Evolutionary conservation across 202 grass and related monocot genomes (phyloP).

Genomic region (Bolboschoenoplectus hybrid): DNA sequence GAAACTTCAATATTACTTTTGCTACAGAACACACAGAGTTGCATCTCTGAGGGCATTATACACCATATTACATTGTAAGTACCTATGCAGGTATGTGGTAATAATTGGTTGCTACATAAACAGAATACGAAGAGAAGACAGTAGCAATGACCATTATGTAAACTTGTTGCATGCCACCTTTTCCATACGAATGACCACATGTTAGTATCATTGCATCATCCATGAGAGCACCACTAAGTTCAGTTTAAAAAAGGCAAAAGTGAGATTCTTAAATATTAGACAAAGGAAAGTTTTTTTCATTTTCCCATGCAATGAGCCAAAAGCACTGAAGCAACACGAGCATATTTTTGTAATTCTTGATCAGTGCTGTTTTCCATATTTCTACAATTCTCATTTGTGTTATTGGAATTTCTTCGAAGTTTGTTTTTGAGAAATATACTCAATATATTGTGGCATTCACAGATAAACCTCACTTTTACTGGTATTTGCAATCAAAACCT

Average conservation of each 20-base stretch:
- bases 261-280: not conserved
- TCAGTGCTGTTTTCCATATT: not conserved
- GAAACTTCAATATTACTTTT: not conserved
- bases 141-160: slow-evolving; percentile 63
- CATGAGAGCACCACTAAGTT: slow-evolving; percentile 68
- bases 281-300: not conserved
- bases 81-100: not conserved
- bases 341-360: not conserved
- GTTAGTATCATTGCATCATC: slow-evolving; percentile 79
- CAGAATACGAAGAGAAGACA: not conserved
- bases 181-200: slow-evolving; percentile 85
- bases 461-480: not conserved
- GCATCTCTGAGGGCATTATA: not conserved
- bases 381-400: not conserved
- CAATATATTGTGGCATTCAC: not conserved
- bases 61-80: not conserved
- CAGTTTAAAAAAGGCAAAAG: slow-evolving; percentile 7
- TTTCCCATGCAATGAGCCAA: not conserved
- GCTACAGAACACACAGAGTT: not conserved
- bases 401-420: not conserved
- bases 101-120: not conserved
- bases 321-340: not conserved
- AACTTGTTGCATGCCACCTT: slow-evolving; percentile 70
- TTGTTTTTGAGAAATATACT: not conserved
- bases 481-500: not conserved